phyloP scores from a whole-genome alignment of 768 basidiomycete genomes.

The Clitopilus hobsonii region DNA sequence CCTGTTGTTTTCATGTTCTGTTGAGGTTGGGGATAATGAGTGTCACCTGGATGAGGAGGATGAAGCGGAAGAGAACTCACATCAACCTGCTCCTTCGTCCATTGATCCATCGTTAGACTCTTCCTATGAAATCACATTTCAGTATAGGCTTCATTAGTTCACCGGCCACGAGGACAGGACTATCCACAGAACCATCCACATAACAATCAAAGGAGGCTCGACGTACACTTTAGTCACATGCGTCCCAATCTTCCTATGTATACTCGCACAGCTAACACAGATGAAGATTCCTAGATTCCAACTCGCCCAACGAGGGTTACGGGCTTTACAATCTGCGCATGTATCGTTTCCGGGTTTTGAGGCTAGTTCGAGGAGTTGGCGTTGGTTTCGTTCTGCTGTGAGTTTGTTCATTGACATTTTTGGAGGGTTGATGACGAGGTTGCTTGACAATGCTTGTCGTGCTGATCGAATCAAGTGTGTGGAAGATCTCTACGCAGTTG shows the following conservation, averaged over 20 bases:
- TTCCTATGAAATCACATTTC: constrained; percentile 48
- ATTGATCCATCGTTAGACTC: constrained; percentile 83
- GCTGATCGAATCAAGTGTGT: too few relatives aligned
- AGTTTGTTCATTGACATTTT: constrained; percentile 48
- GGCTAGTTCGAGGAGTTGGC: constrained; percentile 63
- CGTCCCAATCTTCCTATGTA: constrained; percentile 93
- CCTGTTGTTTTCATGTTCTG: constrained; percentile 80
- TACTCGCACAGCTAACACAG: constrained; percentile 83
- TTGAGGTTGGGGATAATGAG: too few relatives aligned
- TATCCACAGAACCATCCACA: too few relatives aligned
- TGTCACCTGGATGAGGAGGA: too few relatives aligned
- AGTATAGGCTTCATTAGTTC: not conserved
- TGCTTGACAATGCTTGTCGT: not conserved
- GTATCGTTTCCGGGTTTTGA: constrained; percentile 78
- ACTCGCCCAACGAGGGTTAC: constrained; percentile 85
- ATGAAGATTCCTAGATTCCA: constrained; percentile 87
- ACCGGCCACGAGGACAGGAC: too few relatives aligned
- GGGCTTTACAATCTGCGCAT: constrained; percentile 91
- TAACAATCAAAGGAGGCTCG: too few relatives aligned
- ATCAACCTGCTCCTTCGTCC: constrained; percentile 87
- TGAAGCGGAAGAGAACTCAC: constrained; percentile 42
- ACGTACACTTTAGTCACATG: constrained; percentile 91
- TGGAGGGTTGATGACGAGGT: constrained; percentile 22
- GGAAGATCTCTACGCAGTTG: too few relatives aligned
- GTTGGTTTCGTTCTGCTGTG: constrained; percentile 60